These are phyloP conservation scores for Boletus insuetus DNA, from an alignment of 768 basidiomycete species.

Conservation along the genomic window DNA sequence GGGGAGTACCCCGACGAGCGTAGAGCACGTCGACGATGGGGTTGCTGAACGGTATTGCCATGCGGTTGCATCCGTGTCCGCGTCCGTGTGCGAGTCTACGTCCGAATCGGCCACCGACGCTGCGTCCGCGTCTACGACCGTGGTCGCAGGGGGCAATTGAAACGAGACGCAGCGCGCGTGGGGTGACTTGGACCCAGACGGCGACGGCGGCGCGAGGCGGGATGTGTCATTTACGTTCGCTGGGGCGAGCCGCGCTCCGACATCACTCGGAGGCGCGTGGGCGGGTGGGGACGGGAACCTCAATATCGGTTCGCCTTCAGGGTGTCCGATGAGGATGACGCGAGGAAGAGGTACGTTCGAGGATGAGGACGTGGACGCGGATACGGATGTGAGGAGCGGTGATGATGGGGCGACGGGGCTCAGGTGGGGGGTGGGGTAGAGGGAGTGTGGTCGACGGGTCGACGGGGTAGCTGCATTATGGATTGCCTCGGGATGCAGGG, in stretches of 20 bases:
- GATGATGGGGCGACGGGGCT: neutral
- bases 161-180: conserved; percentile 4
- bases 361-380: no score
- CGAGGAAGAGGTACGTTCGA: neutral
- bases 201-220: neutral
- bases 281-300: neutral
- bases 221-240: neutral
- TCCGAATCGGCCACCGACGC: no score
- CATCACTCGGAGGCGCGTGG: neutral
- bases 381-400: neutral
- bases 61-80: no score
- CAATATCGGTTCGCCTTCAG: neutral
- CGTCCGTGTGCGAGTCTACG: neutral
- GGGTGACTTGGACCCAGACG: neutral
- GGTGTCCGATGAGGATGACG: conserved; percentile 13
- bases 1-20: neutral
- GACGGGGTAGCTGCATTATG: neutral
- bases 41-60: neutral
- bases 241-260: neutral
- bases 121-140: no score
- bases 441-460: neutral
- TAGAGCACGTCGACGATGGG: conserved; percentile 13
- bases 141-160: neutral
- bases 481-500: neutral
- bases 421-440: neutral